Evolutionary conservation across 805 yeast genomes (phyloP).

Genomic region (Kodamaea neixiangensis): DNA sequence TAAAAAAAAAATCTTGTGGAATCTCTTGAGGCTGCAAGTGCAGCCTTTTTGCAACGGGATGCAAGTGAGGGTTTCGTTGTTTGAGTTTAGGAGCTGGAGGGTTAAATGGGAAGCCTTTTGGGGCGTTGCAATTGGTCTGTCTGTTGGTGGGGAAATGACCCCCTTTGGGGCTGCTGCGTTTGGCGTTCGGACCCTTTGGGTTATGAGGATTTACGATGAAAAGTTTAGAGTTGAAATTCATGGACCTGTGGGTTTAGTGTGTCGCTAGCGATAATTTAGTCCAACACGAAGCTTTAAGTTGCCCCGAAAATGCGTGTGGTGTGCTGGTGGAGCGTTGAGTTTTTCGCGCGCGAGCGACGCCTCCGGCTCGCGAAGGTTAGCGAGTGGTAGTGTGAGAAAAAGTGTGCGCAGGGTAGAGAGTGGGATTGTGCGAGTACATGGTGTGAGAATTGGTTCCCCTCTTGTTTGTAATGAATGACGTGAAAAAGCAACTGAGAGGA

Average conservation of each 20-base stretch:
- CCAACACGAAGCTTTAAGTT: not conserved
- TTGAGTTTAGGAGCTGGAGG: not conserved
- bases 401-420: too few relatives aligned
- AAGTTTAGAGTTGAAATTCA: not conserved
- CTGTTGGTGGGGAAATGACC: slow-evolving; percentile 1
- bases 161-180: not conserved
- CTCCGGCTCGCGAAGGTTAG: not conserved
- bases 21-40: slow-evolving; percentile 1
- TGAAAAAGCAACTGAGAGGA: not conserved
- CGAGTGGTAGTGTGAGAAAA: not conserved
- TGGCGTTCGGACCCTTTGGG: slow-evolving; percentile 2
- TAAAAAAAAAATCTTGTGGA: not conserved
- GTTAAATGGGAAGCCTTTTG: too few relatives aligned
- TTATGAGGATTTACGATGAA: slow-evolving; percentile 3
- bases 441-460: slow-evolving; percentile 1
- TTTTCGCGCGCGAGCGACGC: not conserved
- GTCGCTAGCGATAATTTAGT: not conserved
- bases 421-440: not conserved
- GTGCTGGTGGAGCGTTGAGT: not conserved
- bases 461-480: slow-evolving; percentile 2
- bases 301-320: not conserved
- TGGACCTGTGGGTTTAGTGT: not conserved
- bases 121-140: too few relatives aligned
- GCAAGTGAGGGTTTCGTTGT: not conserved
- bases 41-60: not conserved